These are phyloP conservation scores for Salix caprea DNA, from an alignment of 345 rosid species.

Conservation along the genomic window DNA sequence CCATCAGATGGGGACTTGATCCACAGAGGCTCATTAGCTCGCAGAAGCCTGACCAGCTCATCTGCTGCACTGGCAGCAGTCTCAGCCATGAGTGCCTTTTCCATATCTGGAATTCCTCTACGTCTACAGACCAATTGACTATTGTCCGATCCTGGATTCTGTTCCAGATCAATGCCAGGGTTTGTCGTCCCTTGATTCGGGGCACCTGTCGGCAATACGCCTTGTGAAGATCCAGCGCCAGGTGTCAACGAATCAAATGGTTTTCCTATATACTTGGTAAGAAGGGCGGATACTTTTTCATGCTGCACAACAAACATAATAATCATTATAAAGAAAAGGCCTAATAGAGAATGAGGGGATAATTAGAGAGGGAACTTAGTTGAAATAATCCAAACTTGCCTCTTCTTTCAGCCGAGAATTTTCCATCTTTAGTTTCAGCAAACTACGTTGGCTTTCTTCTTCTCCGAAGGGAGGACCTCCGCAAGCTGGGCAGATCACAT, in stretches of 20 bases:
- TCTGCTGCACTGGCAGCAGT: constrained; percentile 46
- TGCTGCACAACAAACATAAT: constrained; percentile 30
- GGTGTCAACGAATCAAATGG: constrained; percentile 17
- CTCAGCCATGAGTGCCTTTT: constrained; percentile 35
- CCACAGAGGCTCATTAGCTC: constrained; percentile 53
- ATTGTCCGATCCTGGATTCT: neutral
- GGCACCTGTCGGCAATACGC: neutral
- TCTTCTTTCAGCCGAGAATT: constrained; percentile 42
- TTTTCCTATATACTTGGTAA: constrained; percentile 37
- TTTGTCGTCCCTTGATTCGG: neutral
- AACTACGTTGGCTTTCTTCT: constrained; percentile 35
- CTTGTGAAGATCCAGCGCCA: constrained; percentile 4
- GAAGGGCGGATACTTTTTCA: constrained; percentile 27
- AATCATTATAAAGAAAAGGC: neutral
- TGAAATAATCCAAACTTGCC: constrained; percentile 30
- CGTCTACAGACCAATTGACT: neutral
- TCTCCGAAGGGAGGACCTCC: constrained; percentile 59
- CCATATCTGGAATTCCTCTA: constrained; percentile 26
- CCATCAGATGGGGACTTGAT: constrained; percentile 31
- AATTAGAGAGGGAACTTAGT: neutral
- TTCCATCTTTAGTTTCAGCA: constrained; percentile 42
- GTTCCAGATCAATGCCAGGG: constrained; percentile 8
- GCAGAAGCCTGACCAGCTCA: constrained; percentile 46
- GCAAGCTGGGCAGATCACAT: constrained; percentile 56
- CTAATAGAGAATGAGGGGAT: neutral